phyloP scores from a whole-genome alignment of 805 yeast species.

The Cyberlindnera amylophila region DNA sequence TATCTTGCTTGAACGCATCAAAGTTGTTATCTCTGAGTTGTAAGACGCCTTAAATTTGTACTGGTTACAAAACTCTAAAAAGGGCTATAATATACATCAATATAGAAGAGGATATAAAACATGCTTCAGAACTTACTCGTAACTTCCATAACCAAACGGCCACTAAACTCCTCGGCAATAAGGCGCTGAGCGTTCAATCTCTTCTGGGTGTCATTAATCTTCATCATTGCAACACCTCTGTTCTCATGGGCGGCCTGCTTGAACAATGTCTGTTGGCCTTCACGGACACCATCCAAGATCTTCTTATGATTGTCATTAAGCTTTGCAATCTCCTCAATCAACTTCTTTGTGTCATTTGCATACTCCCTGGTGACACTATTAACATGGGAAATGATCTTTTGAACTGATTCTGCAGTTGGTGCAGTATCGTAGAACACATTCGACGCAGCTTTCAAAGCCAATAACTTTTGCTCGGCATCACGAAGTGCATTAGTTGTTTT shows the following conservation, averaged over 20 bases:
- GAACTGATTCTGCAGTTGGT: slow-evolving; percentile 14
- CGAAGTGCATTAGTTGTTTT: slow-evolving; percentile 12
- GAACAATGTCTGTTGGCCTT: slow-evolving; percentile 4
- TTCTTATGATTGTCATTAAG: slow-evolving; percentile 21
- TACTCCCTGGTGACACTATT: slow-evolving; percentile 18
- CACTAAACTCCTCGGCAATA: slow-evolving; percentile 8
- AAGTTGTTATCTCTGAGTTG: slow-evolving; percentile 28
- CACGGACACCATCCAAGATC: slow-evolving; percentile 14
- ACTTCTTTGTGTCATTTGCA: slow-evolving; percentile 17
- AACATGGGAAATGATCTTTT: slow-evolving; percentile 17
- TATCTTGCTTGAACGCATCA: slow-evolving; percentile 48
- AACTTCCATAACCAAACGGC: slow-evolving; percentile 11
- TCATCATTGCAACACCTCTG: slow-evolving; percentile 18
- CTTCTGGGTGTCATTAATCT: slow-evolving; percentile 13
- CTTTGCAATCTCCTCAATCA: slow-evolving; percentile 19
- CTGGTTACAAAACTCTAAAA: not conserved
- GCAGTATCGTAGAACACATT: slow-evolving; percentile 10
- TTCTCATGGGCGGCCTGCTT: slow-evolving; percentile 3
- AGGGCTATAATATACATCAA: not conserved
- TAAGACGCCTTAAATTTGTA: not conserved
- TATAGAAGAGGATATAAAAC: not conserved
- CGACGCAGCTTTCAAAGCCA: slow-evolving; percentile 20
- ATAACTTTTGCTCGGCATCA: slow-evolving; percentile 17
- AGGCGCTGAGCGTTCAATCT: slow-evolving; percentile 8
- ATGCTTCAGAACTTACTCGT: slow-evolving; percentile 10